Conservation (phyloP, 2,329 filamentous ascomycete species). For the Penicillium sp. region DNA sequence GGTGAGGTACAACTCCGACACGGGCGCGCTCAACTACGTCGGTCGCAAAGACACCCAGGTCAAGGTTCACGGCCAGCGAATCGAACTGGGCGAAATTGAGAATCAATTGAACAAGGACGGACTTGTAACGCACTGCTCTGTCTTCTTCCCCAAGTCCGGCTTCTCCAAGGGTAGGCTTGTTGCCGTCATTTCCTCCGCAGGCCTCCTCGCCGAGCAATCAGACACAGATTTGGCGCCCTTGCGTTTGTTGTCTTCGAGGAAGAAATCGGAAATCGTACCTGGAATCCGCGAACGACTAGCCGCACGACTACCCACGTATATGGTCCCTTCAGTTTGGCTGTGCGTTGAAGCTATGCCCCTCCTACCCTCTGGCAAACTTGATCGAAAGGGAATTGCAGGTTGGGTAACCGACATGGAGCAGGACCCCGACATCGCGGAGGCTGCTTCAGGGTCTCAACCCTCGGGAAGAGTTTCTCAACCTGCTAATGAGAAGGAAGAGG, state of each 20-base stretch:
- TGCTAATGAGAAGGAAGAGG: slow-evolving; percentile 32
- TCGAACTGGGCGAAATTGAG: slow-evolving; percentile 60
- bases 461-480: slow-evolving; percentile 13
- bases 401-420: slow-evolving; percentile 36
- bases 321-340: slow-evolving; percentile 51
- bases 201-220: slow-evolving; percentile 19
- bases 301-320: slow-evolving; percentile 46
- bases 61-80: slow-evolving; percentile 66
- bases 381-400: slow-evolving; percentile 41
- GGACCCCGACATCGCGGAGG: slow-evolving; percentile 27
- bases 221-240: slow-evolving; percentile 24
- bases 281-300: slow-evolving; percentile 33
- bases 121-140: slow-evolving; percentile 37
- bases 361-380: slow-evolving; percentile 49
- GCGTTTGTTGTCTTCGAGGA: slow-evolving; percentile 24
- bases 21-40: slow-evolving; percentile 44
- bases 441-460: neutral
- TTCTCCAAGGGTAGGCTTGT: slow-evolving; percentile 36
- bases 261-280: slow-evolving; percentile 25
- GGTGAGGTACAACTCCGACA: slow-evolving; percentile 40
- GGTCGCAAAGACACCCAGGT: slow-evolving; percentile 69
- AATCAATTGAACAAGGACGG: slow-evolving; percentile 36
- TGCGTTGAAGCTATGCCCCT: slow-evolving; percentile 48
- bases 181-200: slow-evolving; percentile 34
- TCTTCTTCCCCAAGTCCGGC: slow-evolving; percentile 39